Evolutionary conservation across 2,329 filamentous ascomycete species (phyloP).

Genomic region (Dendrostoma leiphaemia): DNA sequence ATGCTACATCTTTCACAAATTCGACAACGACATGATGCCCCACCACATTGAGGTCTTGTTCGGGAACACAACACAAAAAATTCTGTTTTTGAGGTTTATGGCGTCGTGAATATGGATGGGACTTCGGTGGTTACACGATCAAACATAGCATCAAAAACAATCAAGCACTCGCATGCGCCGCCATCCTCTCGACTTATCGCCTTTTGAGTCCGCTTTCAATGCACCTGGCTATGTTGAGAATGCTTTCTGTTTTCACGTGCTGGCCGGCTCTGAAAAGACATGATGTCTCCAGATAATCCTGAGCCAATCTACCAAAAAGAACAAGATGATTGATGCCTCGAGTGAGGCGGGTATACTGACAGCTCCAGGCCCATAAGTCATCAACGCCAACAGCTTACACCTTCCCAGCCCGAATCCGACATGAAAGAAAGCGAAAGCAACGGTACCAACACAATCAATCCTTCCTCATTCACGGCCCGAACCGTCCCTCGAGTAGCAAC

Average conservation of each 20-base stretch:
- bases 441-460: no score
- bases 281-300: no score
- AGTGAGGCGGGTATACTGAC: slow-evolving; percentile 17
- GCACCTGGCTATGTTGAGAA: neutral
- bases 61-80: slow-evolving; percentile 7
- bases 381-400: neutral
- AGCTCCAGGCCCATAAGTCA: slow-evolving; percentile 8
- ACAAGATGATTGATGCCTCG: neutral
- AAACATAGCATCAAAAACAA: slow-evolving; percentile 14
- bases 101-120: slow-evolving; percentile 15
- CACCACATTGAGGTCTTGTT: slow-evolving; percentile 13
- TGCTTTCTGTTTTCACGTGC: neutral
- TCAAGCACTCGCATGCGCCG: slow-evolving; percentile 15
- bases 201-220: neutral
- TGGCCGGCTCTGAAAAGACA: slow-evolving; percentile 10
- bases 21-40: slow-evolving; percentile 12
- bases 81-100: slow-evolving; percentile 15
- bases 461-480: no score
- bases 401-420: neutral
- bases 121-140: slow-evolving; percentile 8
- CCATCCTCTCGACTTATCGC: slow-evolving; percentile 1
- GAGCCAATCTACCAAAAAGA: neutral
- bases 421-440: no score
- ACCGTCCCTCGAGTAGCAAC: neutral
- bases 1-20: slow-evolving; percentile 7